Percentiles rank a stretch among this genome's conserved stretches.
Conservation (phyloP, 2,329 filamentous ascomycete species). For the Fusarium aywerte region DNA sequence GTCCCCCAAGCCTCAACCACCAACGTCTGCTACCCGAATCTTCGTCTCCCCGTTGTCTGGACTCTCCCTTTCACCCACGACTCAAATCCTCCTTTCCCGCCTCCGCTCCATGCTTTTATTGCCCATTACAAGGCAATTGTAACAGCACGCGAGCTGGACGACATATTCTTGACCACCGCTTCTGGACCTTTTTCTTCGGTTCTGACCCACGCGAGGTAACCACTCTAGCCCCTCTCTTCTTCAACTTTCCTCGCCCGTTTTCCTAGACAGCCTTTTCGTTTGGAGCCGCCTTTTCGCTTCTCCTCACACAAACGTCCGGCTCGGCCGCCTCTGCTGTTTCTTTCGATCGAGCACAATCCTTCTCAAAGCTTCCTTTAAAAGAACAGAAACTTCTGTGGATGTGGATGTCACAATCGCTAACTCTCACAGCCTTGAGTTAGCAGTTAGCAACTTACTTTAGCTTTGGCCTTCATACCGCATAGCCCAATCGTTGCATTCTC, state of each 20-base stretch:
- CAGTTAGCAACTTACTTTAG: slow-evolving; percentile 32
- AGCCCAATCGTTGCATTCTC: slow-evolving; percentile 25
- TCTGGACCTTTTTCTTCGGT: slow-evolving; percentile 38
- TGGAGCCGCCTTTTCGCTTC: slow-evolving; percentile 36
- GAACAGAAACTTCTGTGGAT: slow-evolving; percentile 28
- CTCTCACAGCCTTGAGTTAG: slow-evolving; percentile 36
- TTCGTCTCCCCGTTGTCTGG: slow-evolving; percentile 43
- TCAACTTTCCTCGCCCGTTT: slow-evolving; percentile 33
- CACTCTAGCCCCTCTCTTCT: slow-evolving; percentile 37
- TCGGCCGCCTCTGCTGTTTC: slow-evolving; percentile 12
- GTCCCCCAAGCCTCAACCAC: slow-evolving; percentile 53
- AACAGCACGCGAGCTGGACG: slow-evolving; percentile 53
- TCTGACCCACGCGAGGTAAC: slow-evolving; percentile 47
- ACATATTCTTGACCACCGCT: slow-evolving; percentile 45
- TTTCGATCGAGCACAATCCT: slow-evolving; percentile 8
- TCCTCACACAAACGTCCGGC: slow-evolving; percentile 36
- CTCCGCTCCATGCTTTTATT: slow-evolving; percentile 50
- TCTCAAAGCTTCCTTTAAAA: slow-evolving; percentile 5
- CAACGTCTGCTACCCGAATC: slow-evolving; percentile 47
- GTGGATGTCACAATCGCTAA: slow-evolving; percentile 38
- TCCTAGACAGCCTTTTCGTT: slow-evolving; percentile 34
- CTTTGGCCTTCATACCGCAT: slow-evolving; percentile 29
- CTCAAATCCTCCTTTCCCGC: slow-evolving; percentile 40
- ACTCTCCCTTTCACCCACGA: slow-evolving; percentile 46
- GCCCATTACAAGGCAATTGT: slow-evolving; percentile 56